A percentile compares a stretch with the other conserved stretches of the same genome.
phyloP scores from a whole-genome alignment of 2,329 filamentous ascomycete species.

The Xylariaceae sp. region DNA sequence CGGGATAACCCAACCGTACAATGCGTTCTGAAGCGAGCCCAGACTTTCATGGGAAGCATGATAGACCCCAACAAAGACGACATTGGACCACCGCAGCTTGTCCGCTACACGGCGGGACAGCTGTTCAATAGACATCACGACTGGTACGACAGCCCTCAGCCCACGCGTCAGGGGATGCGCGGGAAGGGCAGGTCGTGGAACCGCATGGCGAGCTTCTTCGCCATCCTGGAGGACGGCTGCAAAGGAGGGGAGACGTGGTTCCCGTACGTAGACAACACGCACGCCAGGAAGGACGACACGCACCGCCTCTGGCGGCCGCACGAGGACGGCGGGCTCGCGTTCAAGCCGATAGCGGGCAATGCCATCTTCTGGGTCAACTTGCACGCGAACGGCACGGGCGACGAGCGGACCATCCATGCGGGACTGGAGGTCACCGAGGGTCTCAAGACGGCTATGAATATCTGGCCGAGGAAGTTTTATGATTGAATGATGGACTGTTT shows the following conservation, averaged over 20 bases:
- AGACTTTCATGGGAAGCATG: slow-evolving; percentile 35
- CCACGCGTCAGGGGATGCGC: slow-evolving; percentile 16
- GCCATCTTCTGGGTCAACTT: slow-evolving; percentile 44
- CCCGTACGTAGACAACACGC: slow-evolving; percentile 27
- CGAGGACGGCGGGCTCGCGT: slow-evolving; percentile 37
- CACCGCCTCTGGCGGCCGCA: slow-evolving; percentile 33
- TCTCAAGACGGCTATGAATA: slow-evolving; percentile 43
- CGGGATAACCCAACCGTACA: slow-evolving; percentile 32
- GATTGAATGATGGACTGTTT: slow-evolving; percentile 14
- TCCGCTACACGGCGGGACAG: slow-evolving; percentile 36
- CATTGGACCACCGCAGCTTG: slow-evolving; percentile 38
- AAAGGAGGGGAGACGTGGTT: slow-evolving; percentile 40
- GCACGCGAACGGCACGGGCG: slow-evolving; percentile 37
- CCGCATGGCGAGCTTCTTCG: slow-evolving; percentile 39
- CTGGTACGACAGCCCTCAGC: slow-evolving; percentile 33
- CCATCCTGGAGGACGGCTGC: slow-evolving; percentile 37
- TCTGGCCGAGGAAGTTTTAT: slow-evolving; percentile 35
- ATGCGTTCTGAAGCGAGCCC: slow-evolving; percentile 35
- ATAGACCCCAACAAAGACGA: slow-evolving; percentile 35
- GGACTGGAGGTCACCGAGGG: slow-evolving; percentile 37
- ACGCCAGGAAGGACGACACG: slow-evolving; percentile 9
- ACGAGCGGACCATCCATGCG: slow-evolving; percentile 37
- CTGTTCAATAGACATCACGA: slow-evolving; percentile 38
- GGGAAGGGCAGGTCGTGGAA: slow-evolving; percentile 29
- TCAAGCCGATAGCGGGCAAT: slow-evolving; percentile 38